Evolutionary conservation across 805 yeast genomes (phyloP).

Genomic region (Candida ipomoeae): DNA sequence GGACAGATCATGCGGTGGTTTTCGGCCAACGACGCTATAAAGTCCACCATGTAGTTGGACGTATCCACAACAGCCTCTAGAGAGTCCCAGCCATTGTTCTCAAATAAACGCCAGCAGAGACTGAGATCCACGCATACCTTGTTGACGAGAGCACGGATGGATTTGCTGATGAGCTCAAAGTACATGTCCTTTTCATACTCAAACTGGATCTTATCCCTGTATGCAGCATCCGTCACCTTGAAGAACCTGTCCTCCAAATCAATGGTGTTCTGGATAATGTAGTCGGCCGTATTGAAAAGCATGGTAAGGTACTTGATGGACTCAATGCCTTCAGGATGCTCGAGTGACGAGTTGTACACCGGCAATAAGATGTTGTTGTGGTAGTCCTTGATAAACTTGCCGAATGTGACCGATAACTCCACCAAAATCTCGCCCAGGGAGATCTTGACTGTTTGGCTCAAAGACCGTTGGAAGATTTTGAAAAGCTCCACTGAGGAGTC

Average conservation of each 20-base stretch:
- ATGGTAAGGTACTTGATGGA: conserved; percentile 64
- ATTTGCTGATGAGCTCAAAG: conserved; percentile 52
- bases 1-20: conserved; percentile 48
- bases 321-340: conserved; percentile 42
- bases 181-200: conserved; percentile 54
- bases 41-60: conserved; percentile 63
- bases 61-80: conserved; percentile 64
- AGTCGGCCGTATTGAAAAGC: conserved; percentile 84
- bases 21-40: conserved; percentile 45
- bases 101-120: conserved; percentile 82
- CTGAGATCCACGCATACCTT: conserved; percentile 60
- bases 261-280: conserved; percentile 69
- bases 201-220: conserved; percentile 45
- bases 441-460: conserved; percentile 34
- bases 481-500: conserved; percentile 87
- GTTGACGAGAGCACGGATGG: conserved; percentile 51
- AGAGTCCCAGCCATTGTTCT: conserved; percentile 64
- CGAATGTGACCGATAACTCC: conserved; percentile 52
- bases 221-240: conserved; percentile 35
- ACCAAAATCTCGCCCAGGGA: conserved; percentile 15
- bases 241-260: conserved; percentile 66
- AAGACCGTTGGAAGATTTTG: conserved; percentile 64
- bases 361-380: conserved; percentile 30
- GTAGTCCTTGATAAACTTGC: conserved; percentile 55
- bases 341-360: conserved; percentile 23